A percentile compares a stretch with the other conserved stretches of the same genome.
Evolutionary conservation across 2,329 filamentous ascomycete genomes (phyloP).

Genomic region (Aspergillus pseudoterreus): DNA sequence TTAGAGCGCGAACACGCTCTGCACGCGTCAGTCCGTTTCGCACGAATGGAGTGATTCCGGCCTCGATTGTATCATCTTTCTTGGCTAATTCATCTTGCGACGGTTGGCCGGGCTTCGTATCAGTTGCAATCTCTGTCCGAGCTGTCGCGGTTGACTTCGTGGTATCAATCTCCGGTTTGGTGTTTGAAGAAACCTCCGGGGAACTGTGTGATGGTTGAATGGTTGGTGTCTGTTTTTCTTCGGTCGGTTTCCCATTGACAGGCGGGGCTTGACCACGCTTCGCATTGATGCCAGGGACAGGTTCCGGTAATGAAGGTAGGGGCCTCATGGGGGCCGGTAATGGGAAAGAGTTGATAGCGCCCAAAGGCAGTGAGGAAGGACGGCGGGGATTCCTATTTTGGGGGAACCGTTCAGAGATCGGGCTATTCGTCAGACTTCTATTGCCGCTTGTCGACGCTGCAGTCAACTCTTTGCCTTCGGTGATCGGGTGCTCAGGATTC

Average conservation of each 20-base stretch:
- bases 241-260: background rate
- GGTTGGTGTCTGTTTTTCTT: background rate
- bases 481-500: background rate
- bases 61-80: conserved; percentile 3
- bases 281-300: conserved; percentile 7
- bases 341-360: conserved; percentile 29
- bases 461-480: background rate
- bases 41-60: conserved; percentile 8
- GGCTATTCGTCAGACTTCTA: background rate
- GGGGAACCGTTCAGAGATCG: conserved; percentile 1
- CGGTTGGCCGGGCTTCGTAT: background rate
- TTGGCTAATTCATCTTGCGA: background rate
- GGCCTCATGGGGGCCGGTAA: conserved; percentile 34
- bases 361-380: conserved; percentile 22
- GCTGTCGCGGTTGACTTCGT: too few species aligned
- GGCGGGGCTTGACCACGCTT: conserved; percentile 5
- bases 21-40: conserved; percentile 17
- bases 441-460: background rate
- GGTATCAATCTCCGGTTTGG: background rate
- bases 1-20: conserved; percentile 24
- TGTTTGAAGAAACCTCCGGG: too few species aligned
- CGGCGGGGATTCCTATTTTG: conserved; percentile 12
- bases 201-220: background rate
- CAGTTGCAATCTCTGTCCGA: too few species aligned
- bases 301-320: conserved; percentile 30